Percentiles rank a stretch among this genome's conserved stretches.
phyloP scores from a whole-genome alignment of 139 green algal species.

The Tetraselmis striata region DNA sequence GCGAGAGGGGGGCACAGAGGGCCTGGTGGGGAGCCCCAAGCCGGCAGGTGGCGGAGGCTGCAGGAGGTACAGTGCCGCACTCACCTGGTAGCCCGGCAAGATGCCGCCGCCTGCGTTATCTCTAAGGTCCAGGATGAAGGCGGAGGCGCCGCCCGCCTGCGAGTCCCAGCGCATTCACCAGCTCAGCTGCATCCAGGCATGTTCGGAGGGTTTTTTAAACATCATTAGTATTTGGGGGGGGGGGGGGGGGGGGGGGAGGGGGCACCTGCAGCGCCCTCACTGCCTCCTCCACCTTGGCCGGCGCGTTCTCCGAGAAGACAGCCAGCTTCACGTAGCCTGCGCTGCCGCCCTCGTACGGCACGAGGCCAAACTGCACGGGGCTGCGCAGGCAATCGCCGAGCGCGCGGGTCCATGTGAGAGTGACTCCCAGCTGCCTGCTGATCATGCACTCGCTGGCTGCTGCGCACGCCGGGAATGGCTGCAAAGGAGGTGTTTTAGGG shows the following conservation, averaged over 20 bases:
- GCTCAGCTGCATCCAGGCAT: too few relatives aligned
- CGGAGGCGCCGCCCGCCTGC: neutral
- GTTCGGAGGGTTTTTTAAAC: too few relatives aligned
- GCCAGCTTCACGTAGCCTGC: neutral
- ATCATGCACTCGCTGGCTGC: too few relatives aligned
- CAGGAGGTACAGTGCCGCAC: too few relatives aligned
- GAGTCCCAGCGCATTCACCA: too few relatives aligned
- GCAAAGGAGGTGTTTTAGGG: neutral
- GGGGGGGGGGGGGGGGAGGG: neutral
- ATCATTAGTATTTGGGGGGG: too few relatives aligned
- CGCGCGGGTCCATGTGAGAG: too few relatives aligned
- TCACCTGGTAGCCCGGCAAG: neutral
- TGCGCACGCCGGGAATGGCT: neutral
- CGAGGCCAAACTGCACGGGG: neutral
- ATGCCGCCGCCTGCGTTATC: neutral
- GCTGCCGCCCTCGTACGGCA: neutral
- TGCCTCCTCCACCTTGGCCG: neutral
- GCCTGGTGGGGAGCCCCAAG: too few relatives aligned
- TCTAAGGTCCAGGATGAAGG: neutral
- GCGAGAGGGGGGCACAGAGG: too few relatives aligned
- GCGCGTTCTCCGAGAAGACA: neutral
- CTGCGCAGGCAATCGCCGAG: neutral
- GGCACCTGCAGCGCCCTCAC: neutral
- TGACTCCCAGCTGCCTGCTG: too few relatives aligned
- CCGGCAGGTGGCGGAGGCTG: too few relatives aligned